Conservation (phyloP, 768 basidiomycete genomes). For the Suillus occidentalis region DNA sequence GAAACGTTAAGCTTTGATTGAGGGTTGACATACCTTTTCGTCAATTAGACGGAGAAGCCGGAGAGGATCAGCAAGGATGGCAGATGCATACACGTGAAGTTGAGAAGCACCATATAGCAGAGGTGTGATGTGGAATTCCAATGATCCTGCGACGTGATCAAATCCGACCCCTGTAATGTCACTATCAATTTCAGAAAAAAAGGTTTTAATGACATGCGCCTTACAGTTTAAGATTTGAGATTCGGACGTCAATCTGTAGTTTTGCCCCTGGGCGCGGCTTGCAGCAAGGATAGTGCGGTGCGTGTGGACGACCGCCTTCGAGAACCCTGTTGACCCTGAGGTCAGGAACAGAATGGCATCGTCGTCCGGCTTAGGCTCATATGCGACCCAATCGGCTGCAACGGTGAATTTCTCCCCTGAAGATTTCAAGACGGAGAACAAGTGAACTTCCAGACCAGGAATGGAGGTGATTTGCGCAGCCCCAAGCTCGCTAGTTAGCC, state of each 20-base stretch:
- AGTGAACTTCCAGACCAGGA: constrained; percentile 23
- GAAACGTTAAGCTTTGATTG: constrained; percentile 17
- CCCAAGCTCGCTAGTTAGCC: constrained; percentile 31
- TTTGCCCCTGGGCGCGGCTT: constrained; percentile 33
- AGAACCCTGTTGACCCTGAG: constrained; percentile 45
- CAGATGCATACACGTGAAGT: constrained; percentile 22
- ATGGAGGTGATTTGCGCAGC: constrained; percentile 25
- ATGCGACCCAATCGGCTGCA: constrained; percentile 18
- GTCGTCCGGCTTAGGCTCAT: constrained; percentile 24
- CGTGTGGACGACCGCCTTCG: constrained; percentile 41
- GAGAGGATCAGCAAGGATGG: constrained; percentile 24
- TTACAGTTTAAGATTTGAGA: constrained; percentile 42
- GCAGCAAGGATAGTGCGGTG: constrained; percentile 39
- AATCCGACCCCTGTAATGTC: constrained; percentile 39
- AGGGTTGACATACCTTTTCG: constrained; percentile 32
- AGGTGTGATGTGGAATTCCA: constrained; percentile 44
- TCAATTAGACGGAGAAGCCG: constrained; percentile 32
- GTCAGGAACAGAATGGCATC: constrained; percentile 38
- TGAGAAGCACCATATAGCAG: constrained; percentile 31
- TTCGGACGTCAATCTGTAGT: constrained; percentile 32
- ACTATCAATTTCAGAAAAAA: neutral
- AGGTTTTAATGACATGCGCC: constrained; percentile 2
- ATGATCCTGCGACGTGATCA: constrained; percentile 44
- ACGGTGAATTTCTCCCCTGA: constrained; percentile 6
- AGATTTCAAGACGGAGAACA: constrained; percentile 22